Evolutionary conservation across 192 early-diverging fungal genomes (phyloP).

Genomic region (Coemansia sp.): DNA sequence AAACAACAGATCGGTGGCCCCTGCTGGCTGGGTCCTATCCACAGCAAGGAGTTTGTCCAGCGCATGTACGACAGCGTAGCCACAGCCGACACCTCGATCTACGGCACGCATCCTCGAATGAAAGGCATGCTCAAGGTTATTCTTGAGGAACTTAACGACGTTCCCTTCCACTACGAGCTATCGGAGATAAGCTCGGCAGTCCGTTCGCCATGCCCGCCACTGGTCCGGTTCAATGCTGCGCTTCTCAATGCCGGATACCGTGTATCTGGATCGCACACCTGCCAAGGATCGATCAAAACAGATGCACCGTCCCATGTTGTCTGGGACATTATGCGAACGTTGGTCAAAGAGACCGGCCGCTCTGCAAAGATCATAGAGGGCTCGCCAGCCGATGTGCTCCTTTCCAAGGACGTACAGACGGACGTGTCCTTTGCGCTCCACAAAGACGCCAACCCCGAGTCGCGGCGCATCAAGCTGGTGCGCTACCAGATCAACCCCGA

Average conservation of each 20-base stretch:
- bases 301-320: slow-evolving; percentile 81
- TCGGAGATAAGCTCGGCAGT: slow-evolving; percentile 69
- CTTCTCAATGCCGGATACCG: slow-evolving; percentile 89
- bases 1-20: slow-evolving; percentile 87
- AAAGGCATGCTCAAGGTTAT: slow-evolving; percentile 94
- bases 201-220: slow-evolving; percentile 73
- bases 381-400: slow-evolving; percentile 69
- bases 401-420: slow-evolving; percentile 48
- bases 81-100: slow-evolving; percentile 57
- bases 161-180: slow-evolving; percentile 84
- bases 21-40: slow-evolving; percentile 82
- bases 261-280: slow-evolving; percentile 85
- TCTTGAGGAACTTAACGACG: slow-evolving; percentile 69
- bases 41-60: slow-evolving; percentile 81
- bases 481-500: slow-evolving; percentile 97
- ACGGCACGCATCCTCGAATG: slow-evolving; percentile 86
- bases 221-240: slow-evolving; percentile 78
- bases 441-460: slow-evolving; percentile 72
- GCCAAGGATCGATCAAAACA: slow-evolving; percentile 85
- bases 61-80: slow-evolving; percentile 78
- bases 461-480: slow-evolving; percentile 79
- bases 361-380: slow-evolving; percentile 67
- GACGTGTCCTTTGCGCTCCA: slow-evolving; percentile 77
- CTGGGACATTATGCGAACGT: slow-evolving; percentile 91
- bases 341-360: slow-evolving; percentile 69